Evolutionary conservation across 2,329 filamentous ascomycete species (phyloP).

Genomic region (Moelleriella libera): DNA sequence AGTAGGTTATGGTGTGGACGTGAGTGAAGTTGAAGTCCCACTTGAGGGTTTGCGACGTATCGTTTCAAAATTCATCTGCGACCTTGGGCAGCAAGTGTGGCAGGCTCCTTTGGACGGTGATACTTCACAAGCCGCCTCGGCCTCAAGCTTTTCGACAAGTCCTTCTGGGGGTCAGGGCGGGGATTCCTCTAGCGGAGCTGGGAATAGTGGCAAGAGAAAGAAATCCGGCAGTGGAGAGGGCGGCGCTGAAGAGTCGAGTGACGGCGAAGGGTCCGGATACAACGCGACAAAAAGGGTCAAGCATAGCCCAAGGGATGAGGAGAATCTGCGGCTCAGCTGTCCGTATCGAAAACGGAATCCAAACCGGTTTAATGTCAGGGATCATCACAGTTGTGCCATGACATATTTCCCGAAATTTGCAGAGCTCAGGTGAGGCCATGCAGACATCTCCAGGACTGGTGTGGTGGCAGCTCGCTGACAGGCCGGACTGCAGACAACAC

Average conservation of each 20-base stretch:
- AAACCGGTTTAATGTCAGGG: slow-evolving; percentile 28
- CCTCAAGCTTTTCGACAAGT: slow-evolving; percentile 15
- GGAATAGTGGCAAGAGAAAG: slow-evolving; percentile 21
- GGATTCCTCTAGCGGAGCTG: slow-evolving; percentile 8
- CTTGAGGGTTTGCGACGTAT: slow-evolving; percentile 14
- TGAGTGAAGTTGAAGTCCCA: slow-evolving; percentile 16
- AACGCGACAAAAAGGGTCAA: slow-evolving; percentile 15
- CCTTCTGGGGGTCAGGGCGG: slow-evolving; percentile 13
- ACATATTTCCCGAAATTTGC: slow-evolving; percentile 26
- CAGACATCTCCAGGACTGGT: slow-evolving; percentile 1
- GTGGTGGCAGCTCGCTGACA: slow-evolving; percentile 1
- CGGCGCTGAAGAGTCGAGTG: slow-evolving; percentile 19
- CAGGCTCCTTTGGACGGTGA: slow-evolving; percentile 14
- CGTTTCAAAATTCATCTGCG: slow-evolving; percentile 17
- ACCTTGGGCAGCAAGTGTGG: slow-evolving; percentile 19
- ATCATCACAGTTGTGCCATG: slow-evolving; percentile 29
- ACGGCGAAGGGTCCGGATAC: slow-evolving; percentile 17
- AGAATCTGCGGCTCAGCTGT: slow-evolving; percentile 25
- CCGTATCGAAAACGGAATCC: slow-evolving; percentile 30
- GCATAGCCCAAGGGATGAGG: slow-evolving; percentile 19
- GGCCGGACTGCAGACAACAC: slow-evolving; percentile 16
- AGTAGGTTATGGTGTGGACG: slow-evolving; percentile 21
- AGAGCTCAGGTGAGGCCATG: slow-evolving; percentile 19
- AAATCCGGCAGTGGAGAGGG: slow-evolving; percentile 12
- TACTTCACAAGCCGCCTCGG: slow-evolving; percentile 15